Evolutionary conservation across 23 red algal species (phyloP).

Genomic region (Pyropia yezoensis): DNA sequence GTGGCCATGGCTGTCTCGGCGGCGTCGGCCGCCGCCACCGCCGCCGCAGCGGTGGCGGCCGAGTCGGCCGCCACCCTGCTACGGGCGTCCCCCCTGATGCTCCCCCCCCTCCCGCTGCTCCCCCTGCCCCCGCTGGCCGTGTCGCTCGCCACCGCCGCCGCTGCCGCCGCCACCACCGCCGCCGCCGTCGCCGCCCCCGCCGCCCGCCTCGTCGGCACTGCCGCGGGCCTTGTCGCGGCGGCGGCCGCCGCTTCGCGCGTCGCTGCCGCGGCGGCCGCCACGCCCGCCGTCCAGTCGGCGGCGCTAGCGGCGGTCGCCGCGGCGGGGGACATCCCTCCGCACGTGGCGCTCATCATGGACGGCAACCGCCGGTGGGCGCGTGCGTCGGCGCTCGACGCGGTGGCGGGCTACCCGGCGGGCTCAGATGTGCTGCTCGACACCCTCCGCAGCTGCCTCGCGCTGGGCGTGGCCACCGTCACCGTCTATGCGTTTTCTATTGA

Average conservation of each 20-base stretch:
- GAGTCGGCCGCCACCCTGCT: neutral
- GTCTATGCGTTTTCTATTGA: slow-evolving; percentile 94
- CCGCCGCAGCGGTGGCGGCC: slow-evolving; percentile 11
- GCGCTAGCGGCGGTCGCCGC: slow-evolving; percentile 15
- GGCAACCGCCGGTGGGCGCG: slow-evolving; percentile 95
- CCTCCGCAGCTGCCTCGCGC: slow-evolving; percentile 76
- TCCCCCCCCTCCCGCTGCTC: neutral
- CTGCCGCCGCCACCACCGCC: neutral
- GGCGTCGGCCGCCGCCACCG: slow-evolving; percentile 22
- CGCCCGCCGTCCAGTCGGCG: slow-evolving; percentile 3
- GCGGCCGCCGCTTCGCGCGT: neutral
- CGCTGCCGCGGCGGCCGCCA: neutral
- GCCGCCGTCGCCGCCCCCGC: slow-evolving; percentile 6
- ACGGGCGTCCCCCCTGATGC: neutral
- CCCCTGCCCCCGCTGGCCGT: slow-evolving; percentile 1
- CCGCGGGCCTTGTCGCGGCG: neutral
- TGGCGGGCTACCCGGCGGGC: slow-evolving; percentile 62
- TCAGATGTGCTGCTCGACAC: slow-evolving; percentile 46
- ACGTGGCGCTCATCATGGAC: slow-evolving; percentile 98
- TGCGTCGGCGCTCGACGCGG: slow-evolving; percentile 18
- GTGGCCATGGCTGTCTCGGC: slow-evolving; percentile 8
- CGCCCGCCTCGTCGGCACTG: slow-evolving; percentile 14
- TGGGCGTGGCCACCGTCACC: slow-evolving; percentile 53
- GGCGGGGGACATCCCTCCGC: slow-evolving; percentile 45
- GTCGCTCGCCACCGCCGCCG: neutral